Percentiles rank a stretch among this genome's conserved stretches.
Conservation (phyloP, 257 asterid species). For the Solanum pinnatisectum region DNA sequence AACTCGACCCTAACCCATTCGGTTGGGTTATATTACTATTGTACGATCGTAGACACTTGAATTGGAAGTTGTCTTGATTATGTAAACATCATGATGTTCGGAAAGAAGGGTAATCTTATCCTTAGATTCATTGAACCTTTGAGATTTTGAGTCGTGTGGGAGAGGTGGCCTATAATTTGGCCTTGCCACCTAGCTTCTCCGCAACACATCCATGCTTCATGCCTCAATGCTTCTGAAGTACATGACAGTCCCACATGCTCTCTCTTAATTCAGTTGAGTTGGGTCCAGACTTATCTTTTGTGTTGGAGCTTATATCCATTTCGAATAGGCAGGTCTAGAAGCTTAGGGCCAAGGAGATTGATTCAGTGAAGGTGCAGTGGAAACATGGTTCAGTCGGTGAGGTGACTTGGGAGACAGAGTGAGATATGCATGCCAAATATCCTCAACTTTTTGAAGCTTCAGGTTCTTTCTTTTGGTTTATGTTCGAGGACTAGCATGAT, state of each 20-base stretch:
- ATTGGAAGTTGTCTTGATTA: no score
- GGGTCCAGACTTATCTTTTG: background rate
- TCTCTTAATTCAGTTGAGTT: background rate
- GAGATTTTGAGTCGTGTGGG: background rate
- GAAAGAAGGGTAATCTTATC: background rate
- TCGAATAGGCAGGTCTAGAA: no score
- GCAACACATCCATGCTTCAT: background rate
- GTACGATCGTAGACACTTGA: no score
- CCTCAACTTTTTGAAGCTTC: background rate
- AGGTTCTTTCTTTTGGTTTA: background rate
- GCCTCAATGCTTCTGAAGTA: background rate
- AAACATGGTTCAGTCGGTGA: no score
- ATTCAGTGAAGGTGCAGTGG: background rate
- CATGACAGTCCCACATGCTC: background rate
- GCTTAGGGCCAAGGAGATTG: background rate
- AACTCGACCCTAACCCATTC: no score
- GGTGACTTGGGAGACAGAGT: background rate
- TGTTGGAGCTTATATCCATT: background rate
- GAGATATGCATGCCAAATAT: background rate
- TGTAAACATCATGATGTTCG: background rate
- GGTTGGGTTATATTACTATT: no score
- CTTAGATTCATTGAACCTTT: background rate
- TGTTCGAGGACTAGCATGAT: background rate
- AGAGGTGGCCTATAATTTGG: background rate
- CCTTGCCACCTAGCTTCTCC: background rate